Base-by-base conservation (phyloP, 495 filamentous ascomycete species). In the Penicillium antarcticum region DNA sequence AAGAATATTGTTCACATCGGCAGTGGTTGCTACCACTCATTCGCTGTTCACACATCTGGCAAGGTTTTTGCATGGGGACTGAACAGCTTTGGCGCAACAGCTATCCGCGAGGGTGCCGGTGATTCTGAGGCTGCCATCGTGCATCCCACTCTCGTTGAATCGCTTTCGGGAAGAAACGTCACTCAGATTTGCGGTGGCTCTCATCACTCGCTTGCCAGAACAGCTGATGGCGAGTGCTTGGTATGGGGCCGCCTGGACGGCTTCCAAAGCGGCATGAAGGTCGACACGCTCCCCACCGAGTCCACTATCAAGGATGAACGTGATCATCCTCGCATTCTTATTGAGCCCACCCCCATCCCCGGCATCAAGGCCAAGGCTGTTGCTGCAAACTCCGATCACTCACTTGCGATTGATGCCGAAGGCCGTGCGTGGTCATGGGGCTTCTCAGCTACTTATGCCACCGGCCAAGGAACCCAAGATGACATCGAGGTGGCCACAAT, bases 41-140 rank as follows among this genome's bases (percentile, higher is more conserved):
- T 96, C 56, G 88, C 90, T 36, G 76, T 96, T 51, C 83, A 87
- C 68, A 74, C 79, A 16, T 79, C 84, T 34, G 85, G 81, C 31
- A 78, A 84, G 26, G 84, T 94, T 49, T 92, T 81, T 68, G 76
- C 84, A 17, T 97, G 91, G 90, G 92, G 92, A 5, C 69, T 91
- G 32, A 97, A 96, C 72, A 89, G 85, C 64, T 95, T 87, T 62
- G 87, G 85, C 40, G 85, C 92, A 67, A 88, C 86, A 9, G 94
- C 88, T 38, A 78, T 90, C 45, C 73, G 75, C 11, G 79, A 82
- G 11, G 79, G 81, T 41, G 89, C 84, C 19, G 90, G 91, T 49
- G 78, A 84, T 18, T 78, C 84, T 48, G 78, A 76, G 46, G 79
- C 82, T 26, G 72, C 75, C 34, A 74, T 87, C 43, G 67, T 76